Evolutionary conservation across 805 yeast genomes (phyloP).

Genomic region (Nakazawaea sp.): DNA sequence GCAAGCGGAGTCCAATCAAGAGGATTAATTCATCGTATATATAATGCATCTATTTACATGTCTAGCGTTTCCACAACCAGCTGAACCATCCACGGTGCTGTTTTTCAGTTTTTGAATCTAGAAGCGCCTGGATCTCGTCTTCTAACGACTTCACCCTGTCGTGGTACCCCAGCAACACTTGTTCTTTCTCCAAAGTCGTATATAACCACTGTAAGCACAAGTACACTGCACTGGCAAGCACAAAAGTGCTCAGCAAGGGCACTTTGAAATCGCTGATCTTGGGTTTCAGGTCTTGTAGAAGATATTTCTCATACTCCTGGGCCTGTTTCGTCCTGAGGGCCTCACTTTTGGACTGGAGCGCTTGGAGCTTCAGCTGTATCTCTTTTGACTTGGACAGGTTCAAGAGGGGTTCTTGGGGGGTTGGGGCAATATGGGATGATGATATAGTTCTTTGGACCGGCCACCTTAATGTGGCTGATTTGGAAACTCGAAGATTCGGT

Average conservation of each 20-base stretch:
- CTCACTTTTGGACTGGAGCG: constrained; percentile 4
- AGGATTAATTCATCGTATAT: neutral
- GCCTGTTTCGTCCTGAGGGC: constrained; percentile 1
- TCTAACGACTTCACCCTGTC: constrained; percentile 18
- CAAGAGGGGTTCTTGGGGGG: neutral
- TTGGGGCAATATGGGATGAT: neutral
- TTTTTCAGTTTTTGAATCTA: constrained; percentile 13
- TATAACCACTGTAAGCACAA: constrained; percentile 24
- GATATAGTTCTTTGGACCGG: no score
- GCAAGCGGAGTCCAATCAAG: neutral
- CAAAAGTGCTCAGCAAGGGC: constrained; percentile 23
- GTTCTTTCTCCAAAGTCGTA: constrained; percentile 25
- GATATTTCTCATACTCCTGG: constrained; percentile 10
- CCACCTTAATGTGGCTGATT: no score
- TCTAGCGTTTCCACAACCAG: constrained; percentile 6
- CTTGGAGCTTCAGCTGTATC: constrained; percentile 2
- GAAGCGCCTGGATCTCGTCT: constrained; percentile 17
- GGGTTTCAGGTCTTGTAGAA: constrained; percentile 19
- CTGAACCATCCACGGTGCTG: constrained; percentile 5
- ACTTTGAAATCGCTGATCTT: constrained; percentile 24
- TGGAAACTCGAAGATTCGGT: no score
- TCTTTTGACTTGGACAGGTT: constrained; percentile 1
- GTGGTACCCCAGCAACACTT: constrained; percentile 18
- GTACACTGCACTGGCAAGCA: constrained; percentile 25
- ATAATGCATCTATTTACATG: neutral